These are phyloP conservation scores for Quercus tomentella DNA, from an alignment of 331 rosid species.

Conservation along the genomic window DNA sequence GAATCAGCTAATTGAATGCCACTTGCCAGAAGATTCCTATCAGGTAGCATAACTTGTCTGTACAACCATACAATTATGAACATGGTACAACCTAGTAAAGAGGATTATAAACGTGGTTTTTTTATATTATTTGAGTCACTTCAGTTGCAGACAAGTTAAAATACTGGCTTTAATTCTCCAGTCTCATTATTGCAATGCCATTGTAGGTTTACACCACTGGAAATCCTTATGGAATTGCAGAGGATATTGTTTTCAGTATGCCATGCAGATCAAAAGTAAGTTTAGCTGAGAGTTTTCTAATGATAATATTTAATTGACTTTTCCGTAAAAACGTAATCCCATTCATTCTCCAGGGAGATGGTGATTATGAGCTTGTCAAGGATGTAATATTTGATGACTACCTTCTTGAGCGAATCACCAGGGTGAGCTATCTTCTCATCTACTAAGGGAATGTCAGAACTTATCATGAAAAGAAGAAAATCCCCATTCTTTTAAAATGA, in stretches of 20 bases:
- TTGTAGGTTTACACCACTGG: slow-evolving; percentile 78
- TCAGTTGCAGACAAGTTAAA: neutral
- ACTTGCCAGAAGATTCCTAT: neutral
- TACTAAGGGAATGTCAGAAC: neutral
- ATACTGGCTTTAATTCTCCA: neutral
- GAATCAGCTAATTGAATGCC: neutral
- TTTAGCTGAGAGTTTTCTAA: slow-evolving; percentile 1
- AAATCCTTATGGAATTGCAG: slow-evolving; percentile 89
- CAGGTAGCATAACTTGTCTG: neutral
- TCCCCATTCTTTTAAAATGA: neutral
- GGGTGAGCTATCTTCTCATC: slow-evolving; percentile 31
- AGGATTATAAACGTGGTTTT: neutral
- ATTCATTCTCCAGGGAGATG: slow-evolving; percentile 68
- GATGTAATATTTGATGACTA: slow-evolving; percentile 76
- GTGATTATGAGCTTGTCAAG: slow-evolving; percentile 85
- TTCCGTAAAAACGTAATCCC: neutral
- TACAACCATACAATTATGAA: neutral
- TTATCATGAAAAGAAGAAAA: neutral
- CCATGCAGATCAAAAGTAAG: slow-evolving; percentile 93
- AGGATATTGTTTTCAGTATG: slow-evolving; percentile 93
- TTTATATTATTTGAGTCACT: neutral
- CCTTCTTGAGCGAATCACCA: slow-evolving; percentile 62
- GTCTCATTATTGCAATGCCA: slow-evolving; percentile 3
- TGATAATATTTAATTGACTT: neutral
- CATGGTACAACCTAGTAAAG: too few species aligned